Evolutionary conservation across 306 rosid species (phyloP).

Genomic region (Glycine tomentella): DNA sequence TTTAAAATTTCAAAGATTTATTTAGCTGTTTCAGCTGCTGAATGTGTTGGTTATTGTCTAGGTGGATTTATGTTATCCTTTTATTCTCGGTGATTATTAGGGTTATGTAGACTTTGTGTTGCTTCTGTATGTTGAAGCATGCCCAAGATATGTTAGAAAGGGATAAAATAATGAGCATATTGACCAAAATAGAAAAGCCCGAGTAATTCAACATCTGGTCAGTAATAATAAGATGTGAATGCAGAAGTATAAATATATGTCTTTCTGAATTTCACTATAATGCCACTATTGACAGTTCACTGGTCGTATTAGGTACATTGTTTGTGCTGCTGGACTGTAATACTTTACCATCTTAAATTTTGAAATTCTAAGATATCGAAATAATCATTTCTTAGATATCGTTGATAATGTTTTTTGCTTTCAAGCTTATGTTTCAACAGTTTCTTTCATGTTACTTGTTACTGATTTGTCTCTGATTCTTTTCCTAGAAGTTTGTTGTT

Average conservation of each 20-base stretch:
- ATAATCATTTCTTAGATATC: conserved; percentile 3
- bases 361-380: neutral
- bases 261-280: neutral
- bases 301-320: too few relatives aligned
- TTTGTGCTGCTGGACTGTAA: conserved; percentile 20
- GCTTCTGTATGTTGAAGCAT: conserved; percentile 34
- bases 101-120: conserved; percentile 10
- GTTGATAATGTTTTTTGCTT: neutral
- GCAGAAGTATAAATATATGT: neutral
- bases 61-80: conserved; percentile 16
- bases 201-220: conserved; percentile 10
- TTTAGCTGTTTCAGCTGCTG: conserved; percentile 27
- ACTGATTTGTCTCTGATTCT: neutral
- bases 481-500: conserved; percentile 16
- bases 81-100: conserved; percentile 4
- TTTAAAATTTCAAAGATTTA: conserved; percentile 22
- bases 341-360: neutral
- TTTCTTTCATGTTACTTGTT: conserved; percentile 23
- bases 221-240: neutral
- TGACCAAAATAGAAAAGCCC: neutral
- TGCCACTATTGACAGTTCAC: neutral
- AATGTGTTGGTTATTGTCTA: conserved; percentile 32
- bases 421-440: neutral
- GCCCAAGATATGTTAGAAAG: conserved; percentile 28
- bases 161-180: neutral